These are phyloP conservation scores for Pontederia paniculata DNA, from an alignment of 176 grass and related monocot genomes.

Conservation along the genomic window DNA sequence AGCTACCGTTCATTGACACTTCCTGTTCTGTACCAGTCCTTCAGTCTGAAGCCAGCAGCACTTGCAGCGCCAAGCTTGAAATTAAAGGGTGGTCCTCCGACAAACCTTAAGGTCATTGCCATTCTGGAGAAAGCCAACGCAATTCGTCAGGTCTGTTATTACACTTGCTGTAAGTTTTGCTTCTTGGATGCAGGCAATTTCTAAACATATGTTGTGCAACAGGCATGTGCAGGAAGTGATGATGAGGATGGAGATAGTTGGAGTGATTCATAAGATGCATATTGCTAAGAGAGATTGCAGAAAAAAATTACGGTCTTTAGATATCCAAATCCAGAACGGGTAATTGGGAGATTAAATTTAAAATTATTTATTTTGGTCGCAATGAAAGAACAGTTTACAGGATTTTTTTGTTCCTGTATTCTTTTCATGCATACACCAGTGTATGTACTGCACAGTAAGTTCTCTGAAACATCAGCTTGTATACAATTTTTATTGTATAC, in stretches of 20 bases:
- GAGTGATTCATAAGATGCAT: slow-evolving; percentile 6
- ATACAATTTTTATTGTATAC: too few species aligned
- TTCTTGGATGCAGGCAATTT: background rate
- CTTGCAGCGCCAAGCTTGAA: slow-evolving; percentile 41
- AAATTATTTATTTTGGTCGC: too few species aligned
- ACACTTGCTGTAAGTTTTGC: slow-evolving; percentile 1
- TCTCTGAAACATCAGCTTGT: too few species aligned
- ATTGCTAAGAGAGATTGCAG: too few species aligned
- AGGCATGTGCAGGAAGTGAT: slow-evolving; percentile 17
- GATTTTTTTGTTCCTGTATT: too few species aligned
- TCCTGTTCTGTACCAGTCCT: slow-evolving; percentile 43
- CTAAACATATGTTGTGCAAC: background rate
- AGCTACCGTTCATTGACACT: background rate
- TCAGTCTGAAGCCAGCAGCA: slow-evolving; percentile 58
- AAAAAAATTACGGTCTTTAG: background rate
- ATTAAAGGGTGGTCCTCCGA: slow-evolving; percentile 62
- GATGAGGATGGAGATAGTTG: slow-evolving; percentile 2
- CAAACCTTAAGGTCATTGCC: slow-evolving; percentile 71
- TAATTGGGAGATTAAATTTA: too few species aligned
- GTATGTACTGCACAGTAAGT: too few species aligned
- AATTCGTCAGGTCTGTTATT: slow-evolving; percentile 63
- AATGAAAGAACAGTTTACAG: too few species aligned
- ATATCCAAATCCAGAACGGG: too few species aligned
- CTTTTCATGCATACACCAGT: too few species aligned
- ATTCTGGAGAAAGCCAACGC: slow-evolving; percentile 91